Base-by-base conservation (phyloP, 148 eudicot genomes). In the Gaultheria prostrata region DNA sequence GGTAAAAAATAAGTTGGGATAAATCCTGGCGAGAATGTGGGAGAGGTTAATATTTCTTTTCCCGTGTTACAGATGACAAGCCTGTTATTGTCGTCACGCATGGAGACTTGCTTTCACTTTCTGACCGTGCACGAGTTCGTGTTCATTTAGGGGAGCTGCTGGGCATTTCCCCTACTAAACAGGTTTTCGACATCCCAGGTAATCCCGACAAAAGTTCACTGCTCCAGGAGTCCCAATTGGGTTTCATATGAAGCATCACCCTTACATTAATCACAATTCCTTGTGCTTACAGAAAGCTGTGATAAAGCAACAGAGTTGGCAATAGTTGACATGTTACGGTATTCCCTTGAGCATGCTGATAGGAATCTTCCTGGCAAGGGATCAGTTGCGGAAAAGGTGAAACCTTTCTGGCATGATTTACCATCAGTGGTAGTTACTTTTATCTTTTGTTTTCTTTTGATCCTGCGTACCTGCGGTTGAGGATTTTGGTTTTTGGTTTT, bases 131-230 rank as follows among this genome's bases (percentile, higher is more conserved):
- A 12, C 88, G 89, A 63, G 89, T 96, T 69, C 92, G 94, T 80
- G 85, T 94, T 67, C 86, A 89, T 87, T 83, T 96, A 32, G 98
- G 99, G 78, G 91, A 94, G 85, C 89, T 91, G 83, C 87, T 96
- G 79, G 93, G 97, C 83, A 85, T 93, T 65, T 93, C 90, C 32
- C 97, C 99, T 35, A 84, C 77, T 20, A 90, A 83, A 46, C 98
- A 96, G 87, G 90, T 92, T 76, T 96, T 94, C 81, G 98, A 96
- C 89, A 94, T 96, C 33, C 93, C 98, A 87, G 98, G 99, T 94
- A 77, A 74, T 57, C 49, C 53, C 54, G 53, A n/a, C 30, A 54
- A 59, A 35, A 43, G 28, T 39, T 46, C 15, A 28, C 33, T 76
- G 43, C 69, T 67, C 78, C 35, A 80, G 63, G 61, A 67, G 32